Evolutionary conservation across 2,329 filamentous ascomycete genomes (phyloP), one percentile per base, ranked within the genome.

Genomic region (Emmonsiellopsis sp.): DNA sequence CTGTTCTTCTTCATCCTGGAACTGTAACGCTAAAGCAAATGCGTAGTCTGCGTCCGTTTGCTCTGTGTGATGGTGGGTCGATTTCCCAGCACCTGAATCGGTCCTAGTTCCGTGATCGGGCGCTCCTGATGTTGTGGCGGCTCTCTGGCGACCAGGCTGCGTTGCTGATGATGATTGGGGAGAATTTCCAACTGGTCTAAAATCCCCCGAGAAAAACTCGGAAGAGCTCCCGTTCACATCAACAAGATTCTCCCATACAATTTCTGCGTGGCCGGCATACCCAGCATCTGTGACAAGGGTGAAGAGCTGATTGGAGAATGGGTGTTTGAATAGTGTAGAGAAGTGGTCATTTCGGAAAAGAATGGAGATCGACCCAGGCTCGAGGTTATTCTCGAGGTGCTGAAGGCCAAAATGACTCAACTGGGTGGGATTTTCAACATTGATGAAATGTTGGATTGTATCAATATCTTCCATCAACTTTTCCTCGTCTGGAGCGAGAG

Each of bases 311-410:
- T 82, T 77, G 0, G 85, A 88, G 44, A 84, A 75, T 0, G 92
- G 89, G 61, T 97, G 89, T 56, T 91, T 88, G 70, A 95, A 95
- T 0, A 98, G 70, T 0, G 92, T 97, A 42, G 89, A 90, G 65
- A 98, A 98, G 67, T 98, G 93, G 64, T 98, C 92, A 62, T 98
- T 98, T 31, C 93, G 83, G 74, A 98, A 98, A 1, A 98, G 72
- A 49, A 98, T 97, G 0, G 88, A 88, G 57, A 96, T 82, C 1
- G 86, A 83, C 1, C 90, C 92, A 1, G 89, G 85, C 10, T 79
- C 74, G 54, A 96, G 78, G 5, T 80, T 83, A 49, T 82, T 80
- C 0, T 78, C 79, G 40, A 97, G 84, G 1, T 87, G 81, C 40
- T 87, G 80, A 2, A 98, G 77, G 0, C 93, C 93, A 68, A 85